Base-by-base conservation (phyloP, 169 alveolate species). In the Theileria parva region DNA sequence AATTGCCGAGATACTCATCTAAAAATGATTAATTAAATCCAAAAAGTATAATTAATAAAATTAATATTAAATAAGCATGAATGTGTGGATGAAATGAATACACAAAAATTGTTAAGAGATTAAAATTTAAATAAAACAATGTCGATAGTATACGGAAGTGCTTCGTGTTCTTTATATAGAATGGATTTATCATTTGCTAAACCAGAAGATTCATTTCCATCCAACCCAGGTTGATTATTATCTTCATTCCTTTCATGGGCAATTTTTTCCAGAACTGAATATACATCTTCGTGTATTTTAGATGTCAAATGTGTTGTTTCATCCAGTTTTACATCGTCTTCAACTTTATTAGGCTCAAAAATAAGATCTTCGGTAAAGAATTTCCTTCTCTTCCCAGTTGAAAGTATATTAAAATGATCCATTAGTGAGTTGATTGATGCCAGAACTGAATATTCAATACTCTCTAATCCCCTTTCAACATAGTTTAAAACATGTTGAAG, bases 61-160 rank as follows among this genome's bases (percentile, higher is more conserved):
- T 44, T 44, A 44, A 44, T 44, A 44, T 44, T 44, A 44, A 44
- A 44, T 44, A 44, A 4, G 2, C 53, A 32, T 32, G 1, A 44
- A 44, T 44, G 53, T 44, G 53, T 44, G 53, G 53, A 44, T 44
- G 53, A 44, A 44, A 44, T 32, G 53, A 44, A 44, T 44, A 44
- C 53, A 8, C 53, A 44, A 44, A 32, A 57, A 19, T 25, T 57
- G 15, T 57, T 57, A 19, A 17, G 11, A 57, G 1, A 57, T 57
- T 57, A 57, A 57, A 57, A 57, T 57, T 32, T 65, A 39, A 37
- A 68, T 39, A 81, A 21, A 12, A 81, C 72, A 30, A 81, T 81
- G 85, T 81, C 88, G 6, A 81, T 72, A 73, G 51, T 74, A 48
- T 81, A 81, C n/a, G 88, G 88, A n/a, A 61, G 12, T 7, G 69